These are phyloP conservation scores for Termitomyces sp. DNA, from an alignment of 768 basidiomycete genomes.

Conservation along the genomic window DNA sequence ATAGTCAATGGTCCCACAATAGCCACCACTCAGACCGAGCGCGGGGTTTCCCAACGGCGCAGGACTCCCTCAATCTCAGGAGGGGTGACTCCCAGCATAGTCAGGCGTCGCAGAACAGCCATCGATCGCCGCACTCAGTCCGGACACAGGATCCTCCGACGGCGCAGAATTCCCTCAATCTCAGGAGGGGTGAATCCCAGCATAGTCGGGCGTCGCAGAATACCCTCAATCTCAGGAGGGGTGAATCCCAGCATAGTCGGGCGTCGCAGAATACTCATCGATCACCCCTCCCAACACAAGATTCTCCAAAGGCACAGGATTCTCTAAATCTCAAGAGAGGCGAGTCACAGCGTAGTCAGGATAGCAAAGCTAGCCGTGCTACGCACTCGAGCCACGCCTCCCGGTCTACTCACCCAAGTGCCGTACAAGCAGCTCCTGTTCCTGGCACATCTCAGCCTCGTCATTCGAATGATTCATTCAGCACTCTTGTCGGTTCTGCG, in stretches of 20 bases:
- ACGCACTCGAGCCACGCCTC: conserved; percentile 21
- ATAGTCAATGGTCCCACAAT: conserved; percentile 17
- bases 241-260: conserved; percentile 22
- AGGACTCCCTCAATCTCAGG: not conserved
- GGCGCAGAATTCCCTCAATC: conserved; percentile 5
- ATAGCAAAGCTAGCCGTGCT: conserved; percentile 15
- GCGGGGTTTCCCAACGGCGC: conserved; percentile 6
- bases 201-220: conserved; percentile 17
- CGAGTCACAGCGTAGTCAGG: conserved; percentile 22
- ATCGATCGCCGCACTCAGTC: conserved; percentile 8
- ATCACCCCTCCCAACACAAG: conserved; percentile 9
- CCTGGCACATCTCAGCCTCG: conserved; percentile 16
- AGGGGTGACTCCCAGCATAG: conserved; percentile 23
- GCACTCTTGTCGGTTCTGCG: conserved; percentile 73
- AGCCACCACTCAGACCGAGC: not conserved
- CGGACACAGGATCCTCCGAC: conserved; percentile 6
- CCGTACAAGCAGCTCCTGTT: conserved; percentile 6
- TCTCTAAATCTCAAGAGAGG: conserved; percentile 16
- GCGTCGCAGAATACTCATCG: conserved; percentile 12
- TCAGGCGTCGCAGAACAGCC: conserved; percentile 11
- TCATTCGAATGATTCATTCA: conserved; percentile 57
- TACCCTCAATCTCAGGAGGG: conserved; percentile 15
- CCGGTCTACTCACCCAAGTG: conserved; percentile 20
- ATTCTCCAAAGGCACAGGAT: conserved; percentile 7
- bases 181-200: conserved; percentile 21